Base-by-base conservation (phyloP, 2,329 filamentous ascomycete species). In the Penicillium sp. region DNA sequence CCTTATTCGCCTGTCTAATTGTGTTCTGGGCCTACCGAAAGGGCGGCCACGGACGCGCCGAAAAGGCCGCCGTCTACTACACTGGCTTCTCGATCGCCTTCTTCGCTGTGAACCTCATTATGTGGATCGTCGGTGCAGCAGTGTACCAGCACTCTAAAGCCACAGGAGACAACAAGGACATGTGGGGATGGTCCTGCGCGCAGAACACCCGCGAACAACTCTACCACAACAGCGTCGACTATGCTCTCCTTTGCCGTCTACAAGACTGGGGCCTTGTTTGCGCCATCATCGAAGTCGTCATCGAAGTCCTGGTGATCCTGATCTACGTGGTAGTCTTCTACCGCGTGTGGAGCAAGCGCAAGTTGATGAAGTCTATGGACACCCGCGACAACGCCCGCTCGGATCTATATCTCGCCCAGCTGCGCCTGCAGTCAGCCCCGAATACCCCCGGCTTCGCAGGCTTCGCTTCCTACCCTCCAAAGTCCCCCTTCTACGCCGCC, bases 101-200 rank as follows among this genome's bases (percentile, higher is more conserved):
- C 84, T 97, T 97, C 82, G 88, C 94, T 72, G 88, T 96, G 76
- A 94, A 89, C 73, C 89, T 96, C 75, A 78, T 96, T 70, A 90
- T 99, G 82, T 99, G 94, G 94, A 87, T 88, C 54, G 81, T 94
- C 35, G 92, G 91, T 33, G 93, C 93, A 39, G 91, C 88, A 58
- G 78, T 96, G 56, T 85, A 97, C 68, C 92, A 97, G 73, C 85
- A 89, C 68, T 86, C 86, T 57, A 89, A 88, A 73, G 84, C 86
- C 68, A 89, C 83, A 71, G 86, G 85, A 70, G 79, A 85, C 63
- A 90, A 89, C 70, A 86, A 96, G 76, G 94, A 99, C 75, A 85
- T 99, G 76, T 99, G 94, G 94, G 93, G 93, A 59, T 99, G 94
- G 94, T 86, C 91, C n/a, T 99, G 94, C 75, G 89, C 93, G 57